These are phyloP conservation scores for Phytopythium cucurbitacearum DNA, from an alignment of 352 stramenopile species.

Conservation along the genomic window DNA sequence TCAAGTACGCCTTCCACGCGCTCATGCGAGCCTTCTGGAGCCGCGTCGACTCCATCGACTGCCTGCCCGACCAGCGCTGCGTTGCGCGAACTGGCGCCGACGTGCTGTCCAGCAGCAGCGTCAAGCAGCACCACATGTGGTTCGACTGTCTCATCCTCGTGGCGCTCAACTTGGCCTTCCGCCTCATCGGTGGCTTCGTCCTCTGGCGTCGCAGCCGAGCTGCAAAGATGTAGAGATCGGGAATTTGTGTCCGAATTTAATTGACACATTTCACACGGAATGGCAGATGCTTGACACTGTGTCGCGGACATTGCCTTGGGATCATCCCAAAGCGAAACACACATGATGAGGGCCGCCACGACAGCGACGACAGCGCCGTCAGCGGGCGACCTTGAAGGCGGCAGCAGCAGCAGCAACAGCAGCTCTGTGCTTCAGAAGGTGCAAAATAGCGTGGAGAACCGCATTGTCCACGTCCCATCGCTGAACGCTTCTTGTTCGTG, in stretches of 20 bases:
- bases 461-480: background rate
- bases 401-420: background rate
- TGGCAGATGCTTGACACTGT: no score
- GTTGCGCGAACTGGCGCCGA: constrained; percentile 15
- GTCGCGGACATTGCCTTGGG: no score
- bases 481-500: no score
- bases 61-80: constrained; percentile 11
- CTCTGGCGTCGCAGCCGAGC: constrained; percentile 15
- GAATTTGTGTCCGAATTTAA: background rate
- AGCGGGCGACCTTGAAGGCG: background rate
- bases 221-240: constrained; percentile 3
- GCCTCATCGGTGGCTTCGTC: constrained; percentile 22
- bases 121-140: constrained; percentile 13
- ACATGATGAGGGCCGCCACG: background rate
- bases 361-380: background rate
- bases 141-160: constrained; percentile 20
- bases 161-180: constrained; percentile 27
- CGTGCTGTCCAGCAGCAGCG: constrained; percentile 21
- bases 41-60: constrained; percentile 18
- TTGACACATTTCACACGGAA: background rate
- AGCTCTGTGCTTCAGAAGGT: constrained; percentile 28
- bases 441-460: no score
- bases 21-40: constrained; percentile 34
- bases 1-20: constrained; percentile 30
- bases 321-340: background rate